Evolutionary conservation across 768 basidiomycete species (phyloP).

Genomic region (Lactifluus rugatus): DNA sequence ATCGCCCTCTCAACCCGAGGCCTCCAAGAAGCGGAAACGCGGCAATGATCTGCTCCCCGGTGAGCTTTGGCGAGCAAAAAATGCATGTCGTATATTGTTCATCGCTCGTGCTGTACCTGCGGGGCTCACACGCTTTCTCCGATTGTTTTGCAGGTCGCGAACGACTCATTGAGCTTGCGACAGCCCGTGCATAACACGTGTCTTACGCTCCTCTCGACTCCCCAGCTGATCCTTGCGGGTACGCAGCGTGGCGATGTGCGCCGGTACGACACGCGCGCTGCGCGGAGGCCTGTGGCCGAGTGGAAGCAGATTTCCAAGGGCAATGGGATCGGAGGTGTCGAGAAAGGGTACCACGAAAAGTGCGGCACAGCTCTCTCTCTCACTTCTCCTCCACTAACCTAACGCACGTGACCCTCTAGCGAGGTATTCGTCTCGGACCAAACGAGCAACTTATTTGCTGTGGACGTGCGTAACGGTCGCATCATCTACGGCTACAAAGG

Average conservation of each 20-base stretch:
- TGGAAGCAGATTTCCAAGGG: conserved; percentile 52
- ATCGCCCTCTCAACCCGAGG: conserved; percentile 14
- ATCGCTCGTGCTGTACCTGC: no score
- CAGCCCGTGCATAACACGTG: conserved; percentile 71
- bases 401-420: conserved; percentile 32
- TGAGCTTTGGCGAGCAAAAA: conserved; percentile 80
- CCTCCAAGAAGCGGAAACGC: conserved; percentile 49
- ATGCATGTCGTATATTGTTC: conserved; percentile 34
- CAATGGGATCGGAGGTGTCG: conserved; percentile 51
- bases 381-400: neutral
- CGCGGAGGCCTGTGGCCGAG: conserved; percentile 55
- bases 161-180: conserved; percentile 65
- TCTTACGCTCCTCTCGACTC: conserved; percentile 45
- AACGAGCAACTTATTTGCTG: conserved; percentile 49
- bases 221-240: conserved; percentile 55
- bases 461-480: conserved; percentile 62
- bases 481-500: conserved; percentile 62
- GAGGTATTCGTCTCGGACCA: conserved; percentile 63
- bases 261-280: conserved; percentile 67
- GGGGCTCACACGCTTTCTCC: neutral
- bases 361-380: conserved; percentile 30
- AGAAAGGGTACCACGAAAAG: conserved; percentile 56
- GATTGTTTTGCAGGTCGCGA: conserved; percentile 40
- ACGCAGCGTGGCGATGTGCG: conserved; percentile 66
- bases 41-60: conserved; percentile 49